Conservation (phyloP, 805 yeast genomes). For the Cyberlindnera amylophila region DNA sequence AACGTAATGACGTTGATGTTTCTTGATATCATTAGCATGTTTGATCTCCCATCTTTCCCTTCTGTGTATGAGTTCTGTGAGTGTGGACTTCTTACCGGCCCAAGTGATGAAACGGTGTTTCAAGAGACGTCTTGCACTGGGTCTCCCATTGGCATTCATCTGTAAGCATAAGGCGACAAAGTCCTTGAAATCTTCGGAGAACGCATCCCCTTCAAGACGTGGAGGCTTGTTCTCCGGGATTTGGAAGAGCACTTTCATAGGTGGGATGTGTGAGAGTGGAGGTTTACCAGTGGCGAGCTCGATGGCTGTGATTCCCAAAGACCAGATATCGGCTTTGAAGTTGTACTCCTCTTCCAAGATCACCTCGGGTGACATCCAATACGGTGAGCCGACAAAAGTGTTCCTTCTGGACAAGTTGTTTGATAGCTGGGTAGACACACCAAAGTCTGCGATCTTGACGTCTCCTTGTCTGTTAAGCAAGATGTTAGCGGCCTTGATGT, state of each 20-base stretch:
- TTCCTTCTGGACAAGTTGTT: conserved; percentile 61
- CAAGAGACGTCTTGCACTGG: conserved; percentile 57
- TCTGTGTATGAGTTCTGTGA: conserved; percentile 40
- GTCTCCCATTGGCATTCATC: conserved; percentile 64
- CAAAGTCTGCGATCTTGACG: conserved; percentile 92
- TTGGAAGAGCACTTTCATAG: conserved; percentile 38
- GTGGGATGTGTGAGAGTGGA: conserved; percentile 76
- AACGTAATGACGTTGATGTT: conserved; percentile 17
- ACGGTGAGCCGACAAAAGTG: conserved; percentile 76
- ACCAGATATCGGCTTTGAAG: conserved; percentile 95
- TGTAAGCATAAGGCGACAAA: conserved; percentile 70
- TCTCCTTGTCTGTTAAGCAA: conserved; percentile 64
- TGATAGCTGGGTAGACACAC: conserved; percentile 85
- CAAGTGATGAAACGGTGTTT: conserved; percentile 50
- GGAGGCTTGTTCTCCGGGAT: conserved; percentile 75
- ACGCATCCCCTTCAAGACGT: conserved; percentile 78
- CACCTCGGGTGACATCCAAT: conserved; percentile 99
- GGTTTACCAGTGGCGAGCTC: conserved; percentile 97
- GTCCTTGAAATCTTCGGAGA: conserved; percentile 59
- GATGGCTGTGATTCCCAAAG: conserved; percentile 88
- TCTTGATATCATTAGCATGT: conserved; percentile 2
- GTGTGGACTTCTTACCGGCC: conserved; percentile 34
- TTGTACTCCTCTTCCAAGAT: conserved; percentile 85
- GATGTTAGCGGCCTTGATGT: conserved; percentile 91
- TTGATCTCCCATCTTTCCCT: conserved; percentile 38